A percentile compares a stretch with the other conserved stretches of the same genome.
phyloP scores from a whole-genome alignment of 768 basidiomycete genomes.

The Collybiopsis confluens region DNA sequence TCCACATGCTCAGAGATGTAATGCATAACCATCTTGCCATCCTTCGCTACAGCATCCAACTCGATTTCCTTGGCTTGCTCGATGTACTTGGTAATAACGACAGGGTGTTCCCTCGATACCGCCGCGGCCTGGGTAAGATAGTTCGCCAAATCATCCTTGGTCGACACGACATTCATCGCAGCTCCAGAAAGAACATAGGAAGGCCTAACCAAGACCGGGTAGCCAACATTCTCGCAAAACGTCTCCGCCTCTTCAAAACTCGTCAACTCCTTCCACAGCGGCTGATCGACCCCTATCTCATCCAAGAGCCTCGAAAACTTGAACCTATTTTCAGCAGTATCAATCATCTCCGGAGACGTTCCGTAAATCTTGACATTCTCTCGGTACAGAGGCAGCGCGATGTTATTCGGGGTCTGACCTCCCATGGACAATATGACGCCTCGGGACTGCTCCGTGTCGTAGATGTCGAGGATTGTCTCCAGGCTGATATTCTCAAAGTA shows the following conservation, averaged over 20 bases:
- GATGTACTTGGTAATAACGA: conserved; percentile 98
- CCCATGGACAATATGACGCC: conserved; percentile 98
- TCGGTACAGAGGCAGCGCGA: conserved; percentile 90
- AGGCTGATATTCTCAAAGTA: conserved; percentile 99
- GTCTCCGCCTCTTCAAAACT: conserved; percentile 80
- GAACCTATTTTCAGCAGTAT: conserved; percentile 98
- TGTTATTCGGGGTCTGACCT: conserved; percentile 98
- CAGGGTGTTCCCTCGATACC: conserved; percentile 93
- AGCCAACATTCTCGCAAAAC: conserved; percentile 93
- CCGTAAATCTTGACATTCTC: conserved; percentile 99
- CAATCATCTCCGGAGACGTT: conserved; percentile 99
- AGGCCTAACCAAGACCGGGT: conserved; percentile 93
- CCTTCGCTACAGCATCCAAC: conserved; percentile 98
- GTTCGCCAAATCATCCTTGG: conserved; percentile 81
- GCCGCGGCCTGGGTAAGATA: conserved; percentile 95
- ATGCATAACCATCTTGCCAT: conserved; percentile 98
- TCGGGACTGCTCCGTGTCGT: conserved; percentile 82
- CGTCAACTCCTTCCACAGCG: conserved; percentile 94
- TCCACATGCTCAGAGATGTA: conserved; percentile 99
- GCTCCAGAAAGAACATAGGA: conserved; percentile 99
- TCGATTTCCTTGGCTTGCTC: conserved; percentile 99
- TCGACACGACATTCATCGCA: conserved; percentile 99
- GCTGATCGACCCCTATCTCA: conserved; percentile 98
- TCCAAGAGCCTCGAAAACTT: conserved; percentile 98
- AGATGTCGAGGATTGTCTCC: conserved; percentile 96